Percentiles rank a stretch among this genome's conserved stretches.
Conservation (phyloP, 176 grass and related monocot species). For the Avena sativa region DNA sequence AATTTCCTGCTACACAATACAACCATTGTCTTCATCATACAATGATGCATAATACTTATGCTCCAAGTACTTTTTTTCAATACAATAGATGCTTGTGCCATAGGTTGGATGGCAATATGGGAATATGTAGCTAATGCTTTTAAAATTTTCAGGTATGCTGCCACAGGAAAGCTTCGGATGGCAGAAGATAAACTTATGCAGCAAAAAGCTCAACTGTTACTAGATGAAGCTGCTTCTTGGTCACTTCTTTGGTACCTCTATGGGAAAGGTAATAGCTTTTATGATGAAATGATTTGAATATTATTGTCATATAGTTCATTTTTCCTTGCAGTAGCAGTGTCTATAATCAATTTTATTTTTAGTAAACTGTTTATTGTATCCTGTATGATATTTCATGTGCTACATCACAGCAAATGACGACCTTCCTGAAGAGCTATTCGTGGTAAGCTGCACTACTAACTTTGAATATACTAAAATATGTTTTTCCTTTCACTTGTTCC, state of each 20-base stretch:
- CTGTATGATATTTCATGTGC: conserved; percentile 43
- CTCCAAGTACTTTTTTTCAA: conserved; percentile 18
- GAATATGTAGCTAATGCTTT: conserved; percentile 22
- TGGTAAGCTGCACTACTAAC: conserved; percentile 55
- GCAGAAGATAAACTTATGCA: conserved; percentile 89
- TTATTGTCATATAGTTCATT: conserved; percentile 6
- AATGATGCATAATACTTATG: neutral
- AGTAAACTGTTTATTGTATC: conserved; percentile 44
- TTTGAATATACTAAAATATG: neutral
- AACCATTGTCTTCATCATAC: conserved; percentile 4
- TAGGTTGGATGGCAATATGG: conserved; percentile 9
- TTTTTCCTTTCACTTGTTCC: neutral
- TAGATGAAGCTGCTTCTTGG: conserved; percentile 97
- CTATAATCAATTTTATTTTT: conserved; percentile 1
- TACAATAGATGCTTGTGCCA: conserved; percentile 31
- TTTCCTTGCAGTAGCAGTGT: conserved; percentile 28
- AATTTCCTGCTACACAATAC: neutral
- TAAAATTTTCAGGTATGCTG: conserved; percentile 64
- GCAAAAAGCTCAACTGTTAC: conserved; percentile 83
- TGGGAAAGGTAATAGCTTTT: conserved; percentile 73
- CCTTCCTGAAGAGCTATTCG: conserved; percentile 68
- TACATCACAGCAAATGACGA: conserved; percentile 81
- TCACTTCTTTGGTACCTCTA: conserved; percentile 98
- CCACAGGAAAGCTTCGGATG: conserved; percentile 63
- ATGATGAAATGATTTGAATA: neutral